These are phyloP conservation scores for Cutaneotrichosporon arboriforme DNA, from an alignment of 1,284 basidiomycete species.

Conservation along the genomic window DNA sequence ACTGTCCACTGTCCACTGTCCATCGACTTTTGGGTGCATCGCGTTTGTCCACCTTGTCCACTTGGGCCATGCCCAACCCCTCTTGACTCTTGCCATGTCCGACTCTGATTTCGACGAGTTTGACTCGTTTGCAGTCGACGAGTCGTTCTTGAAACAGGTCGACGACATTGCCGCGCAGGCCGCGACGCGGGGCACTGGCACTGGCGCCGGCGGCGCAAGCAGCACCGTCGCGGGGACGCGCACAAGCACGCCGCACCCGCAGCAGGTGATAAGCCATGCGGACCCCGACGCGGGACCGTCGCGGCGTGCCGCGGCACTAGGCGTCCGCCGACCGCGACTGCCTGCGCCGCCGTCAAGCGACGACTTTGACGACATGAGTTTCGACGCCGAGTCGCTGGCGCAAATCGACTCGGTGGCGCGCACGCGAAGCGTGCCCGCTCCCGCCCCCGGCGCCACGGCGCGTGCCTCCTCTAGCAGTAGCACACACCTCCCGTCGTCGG, in stretches of 20 bases:
- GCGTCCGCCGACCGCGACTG: constrained; percentile 5
- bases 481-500: background rate
- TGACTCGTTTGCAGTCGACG: constrained; percentile 37
- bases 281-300: constrained; percentile 10
- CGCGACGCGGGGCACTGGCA: background rate
- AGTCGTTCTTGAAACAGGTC: constrained; percentile 36
- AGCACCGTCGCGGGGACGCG: no score
- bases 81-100: constrained; percentile 9
- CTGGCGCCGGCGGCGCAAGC: background rate
- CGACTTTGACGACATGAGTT: constrained; percentile 21
- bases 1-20: no score
- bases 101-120: constrained; percentile 21
- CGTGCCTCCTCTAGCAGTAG: background rate
- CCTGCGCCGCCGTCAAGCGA: constrained; percentile 16
- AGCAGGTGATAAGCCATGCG: background rate
- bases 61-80: background rate
- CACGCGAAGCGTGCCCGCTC: background rate
- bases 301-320: constrained; percentile 7
- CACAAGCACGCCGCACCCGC: background rate
- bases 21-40: no score
- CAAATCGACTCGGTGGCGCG: constrained; percentile 17
- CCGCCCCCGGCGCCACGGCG: background rate
- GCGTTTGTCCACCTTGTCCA: no score
- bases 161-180: constrained; percentile 29
- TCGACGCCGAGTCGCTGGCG: constrained; percentile 17